Evolutionary conservation across 805 yeast genomes (phyloP).

Genomic region (Ogataea angusta): DNA sequence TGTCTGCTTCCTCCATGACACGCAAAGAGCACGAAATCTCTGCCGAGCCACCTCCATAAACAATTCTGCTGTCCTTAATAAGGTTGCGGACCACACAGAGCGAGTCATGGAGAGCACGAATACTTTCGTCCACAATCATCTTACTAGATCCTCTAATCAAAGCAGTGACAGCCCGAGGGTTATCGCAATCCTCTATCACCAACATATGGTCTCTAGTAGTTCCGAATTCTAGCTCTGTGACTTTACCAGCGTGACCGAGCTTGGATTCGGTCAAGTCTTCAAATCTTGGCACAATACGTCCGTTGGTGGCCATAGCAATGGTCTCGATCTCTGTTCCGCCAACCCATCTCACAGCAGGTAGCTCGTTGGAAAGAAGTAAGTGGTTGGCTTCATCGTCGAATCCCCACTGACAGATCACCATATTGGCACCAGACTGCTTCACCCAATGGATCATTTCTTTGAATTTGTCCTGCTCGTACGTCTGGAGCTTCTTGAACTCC

Average conservation of each 20-base stretch:
- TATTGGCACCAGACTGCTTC: conserved; percentile 88
- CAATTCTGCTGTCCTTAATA: conserved; percentile 86
- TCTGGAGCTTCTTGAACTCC: conserved; percentile 87
- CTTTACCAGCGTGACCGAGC: conserved; percentile 83
- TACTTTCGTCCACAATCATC: conserved; percentile 97
- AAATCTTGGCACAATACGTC: conserved; percentile 95
- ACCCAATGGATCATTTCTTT: conserved; percentile 85
- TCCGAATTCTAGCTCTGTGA: conserved; percentile 89
- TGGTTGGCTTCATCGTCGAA: conserved; percentile 99
- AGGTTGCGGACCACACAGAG: conserved; percentile 96
- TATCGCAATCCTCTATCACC: conserved; percentile 85
- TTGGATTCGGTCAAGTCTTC: conserved; percentile 83
- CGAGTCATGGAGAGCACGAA: conserved; percentile 94
- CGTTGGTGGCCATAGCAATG: conserved; percentile 96
- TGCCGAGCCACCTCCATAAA: conserved; percentile 99
- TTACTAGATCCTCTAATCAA: conserved; percentile 93
- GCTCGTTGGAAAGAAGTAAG: conserved; percentile 75
- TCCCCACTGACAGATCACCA: conserved; percentile 99
- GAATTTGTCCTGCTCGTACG: conserved; percentile 88
- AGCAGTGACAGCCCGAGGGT: conserved; percentile 86
- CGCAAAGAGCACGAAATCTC: conserved; percentile 92
- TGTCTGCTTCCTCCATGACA: conserved; percentile 87
- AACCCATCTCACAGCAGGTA: conserved; percentile 98
- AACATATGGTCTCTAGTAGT: conserved; percentile 96
- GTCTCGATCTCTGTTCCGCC: conserved; percentile 96